phyloP scores from a whole-genome alignment of 192 early-diverging fungal genomes.

The Jimgerdemannia lactiflua region DNA sequence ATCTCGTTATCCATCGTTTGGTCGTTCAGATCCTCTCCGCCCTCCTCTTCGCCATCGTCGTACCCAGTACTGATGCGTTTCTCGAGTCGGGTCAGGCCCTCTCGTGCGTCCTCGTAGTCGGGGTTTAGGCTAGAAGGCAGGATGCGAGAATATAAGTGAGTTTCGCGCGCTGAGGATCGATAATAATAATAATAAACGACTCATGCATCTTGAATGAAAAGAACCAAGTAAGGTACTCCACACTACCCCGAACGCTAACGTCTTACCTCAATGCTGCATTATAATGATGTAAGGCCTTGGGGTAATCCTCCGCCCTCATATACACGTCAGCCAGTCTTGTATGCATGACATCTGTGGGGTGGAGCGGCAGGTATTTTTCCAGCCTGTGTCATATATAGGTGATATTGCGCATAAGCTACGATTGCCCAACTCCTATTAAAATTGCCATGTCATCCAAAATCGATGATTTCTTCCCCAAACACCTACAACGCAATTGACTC shows the following conservation, averaged over 20 bases:
- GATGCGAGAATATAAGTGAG: background rate
- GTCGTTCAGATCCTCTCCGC: background rate
- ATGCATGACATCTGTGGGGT: conserved; percentile 1
- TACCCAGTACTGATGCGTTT: background rate
- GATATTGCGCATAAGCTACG: background rate
- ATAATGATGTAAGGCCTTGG: background rate
- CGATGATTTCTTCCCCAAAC: background rate
- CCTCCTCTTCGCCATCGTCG: background rate
- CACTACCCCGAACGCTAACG: background rate
- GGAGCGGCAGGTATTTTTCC: background rate
- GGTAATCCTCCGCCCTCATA: background rate
- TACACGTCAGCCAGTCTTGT: background rate
- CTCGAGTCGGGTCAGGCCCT: background rate
- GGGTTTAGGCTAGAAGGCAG: background rate
- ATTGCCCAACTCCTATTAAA: no score
- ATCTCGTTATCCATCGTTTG: background rate
- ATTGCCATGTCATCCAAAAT: no score
- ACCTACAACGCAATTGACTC: conserved; percentile 1
- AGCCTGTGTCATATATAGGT: background rate
- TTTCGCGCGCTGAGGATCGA: background rate
- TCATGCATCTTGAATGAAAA: background rate
- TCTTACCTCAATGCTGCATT: conserved; percentile 5
- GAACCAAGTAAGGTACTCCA: background rate
- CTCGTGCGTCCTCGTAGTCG: background rate
- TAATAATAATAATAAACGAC: no score